Conservation (phyloP, 2,329 filamentous ascomycete species). For the Cladosporium sp. region DNA sequence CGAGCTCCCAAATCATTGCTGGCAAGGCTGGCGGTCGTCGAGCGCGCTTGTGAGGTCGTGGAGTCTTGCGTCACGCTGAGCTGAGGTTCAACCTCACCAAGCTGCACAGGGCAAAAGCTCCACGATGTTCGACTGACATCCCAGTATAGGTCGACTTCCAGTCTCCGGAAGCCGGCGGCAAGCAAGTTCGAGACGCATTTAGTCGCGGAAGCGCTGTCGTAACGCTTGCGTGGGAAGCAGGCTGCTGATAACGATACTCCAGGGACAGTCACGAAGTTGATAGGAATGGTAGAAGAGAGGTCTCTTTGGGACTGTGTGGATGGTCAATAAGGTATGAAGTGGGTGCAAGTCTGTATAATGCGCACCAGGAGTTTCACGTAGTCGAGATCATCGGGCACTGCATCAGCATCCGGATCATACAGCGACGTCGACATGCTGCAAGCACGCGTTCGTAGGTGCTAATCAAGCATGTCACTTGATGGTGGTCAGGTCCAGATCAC, state of each 20-base stretch:
- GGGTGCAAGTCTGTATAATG: neutral
- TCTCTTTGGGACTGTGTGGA: constrained; percentile 61
- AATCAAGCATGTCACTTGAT: neutral
- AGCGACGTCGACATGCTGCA: constrained; percentile 22
- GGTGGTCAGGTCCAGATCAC: neutral
- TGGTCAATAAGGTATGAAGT: neutral
- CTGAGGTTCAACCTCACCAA: constrained; percentile 35
- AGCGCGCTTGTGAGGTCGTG: constrained; percentile 16
- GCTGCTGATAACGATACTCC: constrained; percentile 59
- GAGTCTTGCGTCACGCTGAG: constrained; percentile 5
- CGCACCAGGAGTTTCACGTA: constrained; percentile 35
- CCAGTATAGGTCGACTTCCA: constrained; percentile 66
- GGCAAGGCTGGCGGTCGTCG: constrained; percentile 20
- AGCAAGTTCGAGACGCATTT: constrained; percentile 66
- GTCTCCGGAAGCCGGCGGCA: constrained; percentile 59
- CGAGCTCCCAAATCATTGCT: constrained; percentile 14
- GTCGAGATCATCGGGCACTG: constrained; percentile 27
- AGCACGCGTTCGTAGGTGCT: neutral
- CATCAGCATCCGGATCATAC: constrained; percentile 34
- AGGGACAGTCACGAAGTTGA: constrained; percentile 63
- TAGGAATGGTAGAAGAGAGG: constrained; percentile 59
- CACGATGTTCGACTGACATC: constrained; percentile 56
- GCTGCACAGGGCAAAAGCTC: constrained; percentile 62
- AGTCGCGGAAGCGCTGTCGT: constrained; percentile 53
- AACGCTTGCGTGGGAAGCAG: constrained; percentile 60